Evolutionary conservation across 108 stramenopile genomes (phyloP).

Genomic region (Mayamaea pseudoterrestris): DNA sequence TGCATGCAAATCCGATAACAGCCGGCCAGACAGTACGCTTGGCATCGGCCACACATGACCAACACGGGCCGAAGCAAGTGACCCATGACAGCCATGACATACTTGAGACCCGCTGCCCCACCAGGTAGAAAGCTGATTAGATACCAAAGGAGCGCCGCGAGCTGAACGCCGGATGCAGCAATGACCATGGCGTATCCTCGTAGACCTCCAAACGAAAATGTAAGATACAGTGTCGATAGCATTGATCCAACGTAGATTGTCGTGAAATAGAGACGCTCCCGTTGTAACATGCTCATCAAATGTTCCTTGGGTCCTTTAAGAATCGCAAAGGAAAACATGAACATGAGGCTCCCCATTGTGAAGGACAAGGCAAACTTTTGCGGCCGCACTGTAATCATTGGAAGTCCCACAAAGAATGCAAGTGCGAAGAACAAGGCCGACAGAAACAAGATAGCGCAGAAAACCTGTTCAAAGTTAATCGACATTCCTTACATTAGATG

Average conservation of each 20-base stretch:
- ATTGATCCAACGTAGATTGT: conserved; percentile 64
- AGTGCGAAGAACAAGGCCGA: conserved; percentile 80
- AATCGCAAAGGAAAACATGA: conserved; percentile 85
- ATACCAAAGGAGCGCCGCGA: conserved; percentile 77
- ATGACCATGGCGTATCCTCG: conserved; percentile 69
- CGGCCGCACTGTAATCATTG: conserved; percentile 70
- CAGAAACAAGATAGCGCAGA: conserved; percentile 60
- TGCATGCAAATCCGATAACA: conserved; percentile 5
- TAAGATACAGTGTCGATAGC: conserved; percentile 67
- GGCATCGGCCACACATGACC: conserved; percentile 44
- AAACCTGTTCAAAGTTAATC: conserved; percentile 29
- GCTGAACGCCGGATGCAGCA: conserved; percentile 46
- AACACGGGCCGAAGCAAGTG: conserved; percentile 64
- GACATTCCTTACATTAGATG: neutral
- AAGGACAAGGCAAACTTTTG: conserved; percentile 92
- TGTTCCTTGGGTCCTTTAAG: conserved; percentile 77
- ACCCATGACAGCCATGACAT: conserved; percentile 50
- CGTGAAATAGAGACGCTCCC: conserved; percentile 71
- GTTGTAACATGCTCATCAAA: conserved; percentile 46
- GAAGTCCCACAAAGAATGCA: conserved; percentile 88
- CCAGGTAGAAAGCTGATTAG: conserved; percentile 83
- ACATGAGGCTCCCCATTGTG: conserved; percentile 85
- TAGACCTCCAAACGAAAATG: conserved; percentile 59
- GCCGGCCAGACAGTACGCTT: conserved; percentile 47
- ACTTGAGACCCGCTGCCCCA: conserved; percentile 61